A percentile compares a stretch with the other conserved stretches of the same genome.
phyloP scores from a whole-genome alignment of 129 eudicot genomes.

The Glebionis coronaria region DNA sequence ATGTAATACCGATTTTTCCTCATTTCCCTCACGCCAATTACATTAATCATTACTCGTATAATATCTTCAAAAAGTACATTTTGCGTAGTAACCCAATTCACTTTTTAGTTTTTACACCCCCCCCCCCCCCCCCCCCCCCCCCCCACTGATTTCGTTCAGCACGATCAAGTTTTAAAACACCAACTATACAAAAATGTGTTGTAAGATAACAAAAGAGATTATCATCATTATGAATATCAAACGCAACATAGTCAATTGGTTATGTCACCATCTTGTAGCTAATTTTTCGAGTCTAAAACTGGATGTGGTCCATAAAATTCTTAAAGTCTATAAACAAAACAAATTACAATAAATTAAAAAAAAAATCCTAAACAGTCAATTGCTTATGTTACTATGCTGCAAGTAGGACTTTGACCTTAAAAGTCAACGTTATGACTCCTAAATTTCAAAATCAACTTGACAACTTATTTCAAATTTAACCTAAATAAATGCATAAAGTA shows the following conservation, averaged over 20 bases:
- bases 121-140: no score
- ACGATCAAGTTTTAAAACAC: no score
- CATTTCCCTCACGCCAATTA: not conserved
- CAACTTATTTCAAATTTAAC: not conserved
- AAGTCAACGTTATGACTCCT: slow-evolving; percentile 21
- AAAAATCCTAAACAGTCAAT: not conserved
- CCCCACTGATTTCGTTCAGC: no score
- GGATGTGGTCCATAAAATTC: not conserved
- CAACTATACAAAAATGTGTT: no score
- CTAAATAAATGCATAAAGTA: not conserved
- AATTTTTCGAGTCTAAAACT: no score
- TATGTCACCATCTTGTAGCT: no score
- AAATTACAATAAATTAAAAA: not conserved
- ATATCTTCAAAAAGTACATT: not conserved
- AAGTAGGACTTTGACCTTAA: not conserved
- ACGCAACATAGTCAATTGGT: no score
- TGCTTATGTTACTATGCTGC: not conserved
- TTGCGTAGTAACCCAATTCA: no score
- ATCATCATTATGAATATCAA: no score
- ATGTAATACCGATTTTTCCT: not conserved
- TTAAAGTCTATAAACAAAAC: not conserved
- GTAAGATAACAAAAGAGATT: no score
- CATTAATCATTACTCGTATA: not conserved
- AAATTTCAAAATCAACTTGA: not conserved
- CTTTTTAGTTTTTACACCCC: no score